A percentile compares a stretch with the other conserved stretches of the same genome.
Conservation (phyloP, 2,329 filamentous ascomycete genomes). For the Alternaria postmessia region DNA sequence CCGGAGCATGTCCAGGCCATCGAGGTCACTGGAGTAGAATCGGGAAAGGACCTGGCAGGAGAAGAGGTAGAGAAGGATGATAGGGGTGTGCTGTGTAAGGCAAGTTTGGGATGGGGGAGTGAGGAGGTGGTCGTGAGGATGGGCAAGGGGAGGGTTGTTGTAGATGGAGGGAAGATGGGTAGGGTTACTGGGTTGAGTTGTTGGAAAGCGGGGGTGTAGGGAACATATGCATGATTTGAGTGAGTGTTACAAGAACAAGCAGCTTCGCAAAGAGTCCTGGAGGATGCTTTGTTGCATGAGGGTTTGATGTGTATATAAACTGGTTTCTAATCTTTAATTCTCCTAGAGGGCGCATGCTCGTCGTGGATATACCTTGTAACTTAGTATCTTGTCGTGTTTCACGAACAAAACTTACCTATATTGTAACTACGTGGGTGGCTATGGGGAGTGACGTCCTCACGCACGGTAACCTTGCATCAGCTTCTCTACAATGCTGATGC, state of each 20-base stretch:
- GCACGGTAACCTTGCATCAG: conserved; percentile 42
- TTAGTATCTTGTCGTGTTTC: conserved; percentile 49
- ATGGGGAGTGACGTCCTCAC: background rate
- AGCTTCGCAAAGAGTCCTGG: too few species aligned
- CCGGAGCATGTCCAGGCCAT: conserved; percentile 27
- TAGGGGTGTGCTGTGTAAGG: conserved; percentile 23
- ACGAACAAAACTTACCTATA: background rate
- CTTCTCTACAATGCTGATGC: conserved; percentile 43
- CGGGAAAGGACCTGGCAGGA: conserved; percentile 1
- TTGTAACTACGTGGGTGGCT: background rate
- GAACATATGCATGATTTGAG: background rate
- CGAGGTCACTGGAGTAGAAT: conserved; percentile 18
- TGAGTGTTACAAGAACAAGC: background rate
- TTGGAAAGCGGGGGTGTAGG: conserved; percentile 1
- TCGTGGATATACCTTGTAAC: conserved; percentile 62
- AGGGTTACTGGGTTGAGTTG: conserved; percentile 25
- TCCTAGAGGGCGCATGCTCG: background rate
- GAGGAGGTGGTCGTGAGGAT: conserved; percentile 16
- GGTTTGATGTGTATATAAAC: background rate
- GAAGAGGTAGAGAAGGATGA: conserved; percentile 7
- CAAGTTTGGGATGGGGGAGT: conserved; percentile 13
- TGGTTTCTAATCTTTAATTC: background rate
- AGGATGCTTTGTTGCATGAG: background rate
- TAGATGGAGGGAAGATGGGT: conserved; percentile 20
- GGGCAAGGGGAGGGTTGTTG: conserved; percentile 14